Evolutionary conservation across 2,329 filamentous ascomycete genomes (phyloP).

Genomic region (Zelopaecilomyces penicillatus): DNA sequence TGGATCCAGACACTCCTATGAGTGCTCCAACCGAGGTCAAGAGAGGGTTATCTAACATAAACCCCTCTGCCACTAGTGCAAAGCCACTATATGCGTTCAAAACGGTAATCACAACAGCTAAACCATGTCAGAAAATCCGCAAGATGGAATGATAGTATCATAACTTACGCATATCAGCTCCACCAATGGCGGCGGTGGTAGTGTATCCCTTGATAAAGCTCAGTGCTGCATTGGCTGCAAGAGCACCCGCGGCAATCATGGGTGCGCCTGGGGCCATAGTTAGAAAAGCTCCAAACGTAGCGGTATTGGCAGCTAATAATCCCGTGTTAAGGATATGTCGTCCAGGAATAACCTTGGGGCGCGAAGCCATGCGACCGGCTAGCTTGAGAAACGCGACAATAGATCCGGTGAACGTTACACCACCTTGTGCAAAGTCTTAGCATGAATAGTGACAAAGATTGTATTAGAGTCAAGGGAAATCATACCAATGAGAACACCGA

Average conservation of each 20-base stretch:
- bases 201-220: slow-evolving; percentile 84
- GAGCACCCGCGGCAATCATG: slow-evolving; percentile 66
- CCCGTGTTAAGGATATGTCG: slow-evolving; percentile 67
- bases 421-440: slow-evolving; percentile 32
- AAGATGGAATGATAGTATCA: background rate
- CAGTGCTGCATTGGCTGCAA: slow-evolving; percentile 66
- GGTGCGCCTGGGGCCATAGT: slow-evolving; percentile 75
- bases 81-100: slow-evolving; percentile 89
- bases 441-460: background rate
- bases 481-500: slow-evolving; percentile 71
- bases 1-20: slow-evolving; percentile 82
- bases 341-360: slow-evolving; percentile 63
- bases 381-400: slow-evolving; percentile 87
- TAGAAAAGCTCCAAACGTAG: slow-evolving; percentile 76
- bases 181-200: slow-evolving; percentile 79
- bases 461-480: background rate
- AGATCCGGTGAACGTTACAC: slow-evolving; percentile 84
- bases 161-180: slow-evolving; percentile 73
- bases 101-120: slow-evolving; percentile 76
- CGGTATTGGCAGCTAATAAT: slow-evolving; percentile 66
- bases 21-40: slow-evolving; percentile 78
- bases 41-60: slow-evolving; percentile 84
- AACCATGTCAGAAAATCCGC: slow-evolving; percentile 7
- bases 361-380: slow-evolving; percentile 72
- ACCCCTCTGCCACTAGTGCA: slow-evolving; percentile 79